A percentile compares a stretch with the other conserved stretches of the same genome.
These are phyloP conservation scores for Pseudomicrostroma phylloplanum DNA, from an alignment of 1,284 basidiomycete genomes.

Conservation along the genomic window DNA sequence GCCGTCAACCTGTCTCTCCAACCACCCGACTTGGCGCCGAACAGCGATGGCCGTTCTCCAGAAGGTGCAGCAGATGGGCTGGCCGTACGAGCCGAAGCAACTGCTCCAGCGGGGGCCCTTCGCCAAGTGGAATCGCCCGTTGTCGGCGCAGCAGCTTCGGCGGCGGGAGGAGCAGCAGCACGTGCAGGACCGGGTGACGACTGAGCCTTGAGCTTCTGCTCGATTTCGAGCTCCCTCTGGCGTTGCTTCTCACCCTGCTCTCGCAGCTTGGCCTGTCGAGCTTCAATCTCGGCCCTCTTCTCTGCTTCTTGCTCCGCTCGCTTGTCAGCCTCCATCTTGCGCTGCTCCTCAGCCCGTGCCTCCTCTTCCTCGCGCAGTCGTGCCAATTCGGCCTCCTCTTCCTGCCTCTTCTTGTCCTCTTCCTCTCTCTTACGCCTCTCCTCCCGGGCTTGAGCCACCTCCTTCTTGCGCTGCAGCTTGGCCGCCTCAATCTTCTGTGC, in stretches of 20 bases:
- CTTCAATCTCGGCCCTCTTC: constrained; percentile 47
- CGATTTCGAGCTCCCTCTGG: constrained; percentile 36
- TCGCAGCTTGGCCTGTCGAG: constrained; percentile 41
- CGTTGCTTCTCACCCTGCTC: constrained; percentile 38
- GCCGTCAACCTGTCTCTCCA: constrained; percentile 10
- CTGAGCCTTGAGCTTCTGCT: constrained; percentile 19
- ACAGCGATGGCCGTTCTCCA: not conserved
- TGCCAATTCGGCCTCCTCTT: constrained; percentile 32
- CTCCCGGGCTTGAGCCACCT: constrained; percentile 27
- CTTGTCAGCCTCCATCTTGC: constrained; percentile 37
- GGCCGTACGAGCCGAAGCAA: constrained; percentile 9
- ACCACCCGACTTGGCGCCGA: constrained; percentile 7
- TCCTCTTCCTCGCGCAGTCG: constrained; percentile 25
- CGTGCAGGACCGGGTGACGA: constrained; percentile 5
- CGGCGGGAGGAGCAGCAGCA: constrained; percentile 7
- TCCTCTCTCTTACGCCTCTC: constrained; percentile 31
- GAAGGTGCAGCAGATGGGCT: constrained; percentile 6
- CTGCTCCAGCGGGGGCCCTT: constrained; percentile 12
- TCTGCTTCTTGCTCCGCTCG: constrained; percentile 44
- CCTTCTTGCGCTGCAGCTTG: constrained; percentile 63
- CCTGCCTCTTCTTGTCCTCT: constrained; percentile 30
- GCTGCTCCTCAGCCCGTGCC: constrained; percentile 32
- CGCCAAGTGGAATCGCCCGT: constrained; percentile 10
- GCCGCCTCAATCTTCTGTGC: constrained; percentile 73
- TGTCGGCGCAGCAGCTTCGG: constrained; percentile 15